Evolutionary conservation across 2,329 filamentous ascomycete species (phyloP).

Genomic region (Chrysoporthe puriensis): DNA sequence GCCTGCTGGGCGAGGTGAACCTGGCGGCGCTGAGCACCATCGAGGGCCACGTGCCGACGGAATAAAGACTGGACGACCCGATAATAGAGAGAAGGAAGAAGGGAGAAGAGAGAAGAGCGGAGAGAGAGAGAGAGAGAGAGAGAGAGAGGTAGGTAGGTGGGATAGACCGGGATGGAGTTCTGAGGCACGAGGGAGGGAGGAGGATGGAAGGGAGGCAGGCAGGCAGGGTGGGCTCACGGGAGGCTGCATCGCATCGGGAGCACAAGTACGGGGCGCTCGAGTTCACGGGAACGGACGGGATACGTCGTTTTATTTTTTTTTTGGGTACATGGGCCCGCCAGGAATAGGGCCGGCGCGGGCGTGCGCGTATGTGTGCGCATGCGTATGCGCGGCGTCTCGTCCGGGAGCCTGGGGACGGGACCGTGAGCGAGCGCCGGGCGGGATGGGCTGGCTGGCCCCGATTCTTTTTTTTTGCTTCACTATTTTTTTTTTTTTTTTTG

Average conservation of each 20-base stretch:
- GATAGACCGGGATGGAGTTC: background rate
- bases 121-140: too few relatives aligned
- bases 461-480: too few relatives aligned
- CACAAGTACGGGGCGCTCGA: background rate
- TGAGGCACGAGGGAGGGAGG: background rate
- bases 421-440: too few relatives aligned
- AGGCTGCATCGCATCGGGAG: background rate
- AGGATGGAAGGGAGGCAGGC: background rate
- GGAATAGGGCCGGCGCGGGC: too few relatives aligned
- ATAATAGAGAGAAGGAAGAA: background rate
- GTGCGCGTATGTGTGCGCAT: too few relatives aligned
- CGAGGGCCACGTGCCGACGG: slow-evolving; percentile 53
- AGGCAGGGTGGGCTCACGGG: background rate
- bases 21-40: slow-evolving; percentile 57
- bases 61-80: background rate
- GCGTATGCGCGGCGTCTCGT: too few relatives aligned
- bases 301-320: background rate
- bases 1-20: slow-evolving; percentile 56
- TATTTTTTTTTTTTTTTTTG: too few relatives aligned
- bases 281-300: background rate
- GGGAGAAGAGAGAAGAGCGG: too few relatives aligned
- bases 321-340: background rate
- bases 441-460: too few relatives aligned
- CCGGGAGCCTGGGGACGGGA: too few relatives aligned
- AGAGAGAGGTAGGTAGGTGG: background rate